Evolutionary conservation across 2,329 filamentous ascomycete genomes (phyloP), one percentile per base, ranked within the genome.

Genomic region (Teratosphaeria zuluensis): DNA sequence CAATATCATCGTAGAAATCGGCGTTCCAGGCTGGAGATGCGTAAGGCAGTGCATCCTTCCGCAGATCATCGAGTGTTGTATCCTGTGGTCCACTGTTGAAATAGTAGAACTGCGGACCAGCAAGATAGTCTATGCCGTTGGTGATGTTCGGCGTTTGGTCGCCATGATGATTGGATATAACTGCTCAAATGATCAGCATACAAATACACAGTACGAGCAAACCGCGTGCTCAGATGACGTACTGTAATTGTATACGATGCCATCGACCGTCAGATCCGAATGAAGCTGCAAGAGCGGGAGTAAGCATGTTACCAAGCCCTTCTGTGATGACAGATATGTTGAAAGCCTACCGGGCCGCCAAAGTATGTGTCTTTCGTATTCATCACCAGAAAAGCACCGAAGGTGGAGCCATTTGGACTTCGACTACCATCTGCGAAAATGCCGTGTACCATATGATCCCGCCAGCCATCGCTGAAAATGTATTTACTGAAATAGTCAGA

Each of bases 401-500:
- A 86, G 0, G 79, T 80, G 0, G 75, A 76, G 12, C 79, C 79
- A 59, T 81, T 78, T 19, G 73, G 63, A 14, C 77, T 83, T 14
- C 73, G 74, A 2, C 75, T 76, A 1, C 80, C 80, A 68, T 81
- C 80, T 1, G 77, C 76, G 63, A 77, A 84, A 60, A 78, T 66
- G 1, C 83, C 83, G 63, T 85, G 82, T 1, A 80, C 82, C 42
- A 77, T 75, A 58, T 84, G 81, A 53, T 84, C 76, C 54, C 82
- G 75, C 81, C 82, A 85, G 1, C 75, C 76, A 59, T 82, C 81
- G 4, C 77, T 75, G 59, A 86, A 85, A 0, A 80, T 85, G 64
- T 86, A 86, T 67, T 87, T 87, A 24, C 84, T 86, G 65, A 85
- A 87, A 69, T 85, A 86, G 53, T 85, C 80, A 1, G 80, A 76